Conservation (phyloP, 768 basidiomycete species). For the Strobilomyces dryophilus region DNA sequence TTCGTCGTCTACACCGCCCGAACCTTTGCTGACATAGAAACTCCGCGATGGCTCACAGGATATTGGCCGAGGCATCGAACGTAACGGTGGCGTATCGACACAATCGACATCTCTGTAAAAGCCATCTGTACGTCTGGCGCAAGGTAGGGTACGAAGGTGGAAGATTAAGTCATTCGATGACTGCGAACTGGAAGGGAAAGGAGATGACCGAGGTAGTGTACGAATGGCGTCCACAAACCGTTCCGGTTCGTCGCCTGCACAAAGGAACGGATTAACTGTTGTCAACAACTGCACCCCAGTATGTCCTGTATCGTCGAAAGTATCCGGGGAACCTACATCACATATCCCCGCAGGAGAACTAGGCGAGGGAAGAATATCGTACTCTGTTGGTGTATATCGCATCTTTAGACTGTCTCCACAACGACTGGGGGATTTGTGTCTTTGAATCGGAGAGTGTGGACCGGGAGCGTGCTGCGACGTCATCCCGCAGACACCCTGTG, state of each 20-base stretch:
- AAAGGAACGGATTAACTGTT: not conserved
- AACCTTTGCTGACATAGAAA: not conserved
- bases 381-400: not conserved
- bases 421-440: not conserved
- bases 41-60: not conserved
- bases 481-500: conserved; percentile 2
- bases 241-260: not conserved
- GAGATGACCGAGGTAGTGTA: conserved; percentile 23
- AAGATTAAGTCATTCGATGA: conserved; percentile 16
- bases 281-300: not conserved
- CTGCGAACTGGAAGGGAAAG: conserved; percentile 14
- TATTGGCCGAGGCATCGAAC: not conserved
- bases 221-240: not conserved
- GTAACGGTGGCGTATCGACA: not conserved
- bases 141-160: conserved; percentile 23
- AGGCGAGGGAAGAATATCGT: not conserved
- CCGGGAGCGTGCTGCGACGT: not conserved
- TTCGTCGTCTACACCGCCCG: conserved; percentile 1
- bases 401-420: not conserved
- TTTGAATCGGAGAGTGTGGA: not conserved
- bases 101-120: not conserved
- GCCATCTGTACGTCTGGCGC: not conserved
- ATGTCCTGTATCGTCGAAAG: conserved; percentile 4
- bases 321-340: not conserved
- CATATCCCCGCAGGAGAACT: not conserved